Percentiles rank a stretch among this genome's conserved stretches.
Evolutionary conservation across 495 filamentous ascomycete genomes (phyloP).

Genomic region (Penicillium crystallinum): DNA sequence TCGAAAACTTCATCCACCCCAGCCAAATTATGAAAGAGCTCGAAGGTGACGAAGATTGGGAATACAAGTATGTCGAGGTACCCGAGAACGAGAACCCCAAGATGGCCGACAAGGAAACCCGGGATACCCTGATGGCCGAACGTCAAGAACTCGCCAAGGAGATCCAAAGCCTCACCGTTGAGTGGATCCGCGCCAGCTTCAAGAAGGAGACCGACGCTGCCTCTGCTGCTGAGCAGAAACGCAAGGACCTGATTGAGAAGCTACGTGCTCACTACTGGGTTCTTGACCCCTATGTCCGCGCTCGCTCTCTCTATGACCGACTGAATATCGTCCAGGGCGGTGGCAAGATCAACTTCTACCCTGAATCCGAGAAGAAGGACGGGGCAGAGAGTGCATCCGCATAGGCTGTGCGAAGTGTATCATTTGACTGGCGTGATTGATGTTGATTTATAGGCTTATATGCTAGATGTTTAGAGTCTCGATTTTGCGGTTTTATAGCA

Average conservation of each 20-base stretch:
- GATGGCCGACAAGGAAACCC: conserved; percentile 62
- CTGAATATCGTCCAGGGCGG: conserved; percentile 59
- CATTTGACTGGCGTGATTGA: neutral
- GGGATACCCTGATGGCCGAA: conserved; percentile 54
- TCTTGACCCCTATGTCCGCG: conserved; percentile 70
- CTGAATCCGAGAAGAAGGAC: conserved; percentile 27
- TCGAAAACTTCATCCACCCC: conserved; percentile 68
- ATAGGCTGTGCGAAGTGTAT: conserved; percentile 23
- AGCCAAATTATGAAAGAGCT: conserved; percentile 71
- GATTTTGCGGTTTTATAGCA: conserved; percentile 9
- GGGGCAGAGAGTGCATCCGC: conserved; percentile 16
- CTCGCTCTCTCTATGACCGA: conserved; percentile 70
- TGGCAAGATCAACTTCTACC: conserved; percentile 68
- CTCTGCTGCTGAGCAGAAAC: conserved; percentile 51
- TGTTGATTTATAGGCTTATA: neutral
- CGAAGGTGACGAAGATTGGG: conserved; percentile 77
- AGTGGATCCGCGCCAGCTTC: conserved; percentile 55
- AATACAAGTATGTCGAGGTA: conserved; percentile 74
- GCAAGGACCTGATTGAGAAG: conserved; percentile 54
- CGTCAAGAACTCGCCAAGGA: conserved; percentile 58
- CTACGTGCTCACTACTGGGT: conserved; percentile 78
- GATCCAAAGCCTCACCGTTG: conserved; percentile 63
- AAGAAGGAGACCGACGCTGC: conserved; percentile 42
- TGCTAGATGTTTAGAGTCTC: neutral
- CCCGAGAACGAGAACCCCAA: conserved; percentile 59